These are phyloP conservation scores for Botrytis sinoallii DNA, from an alignment of 2,329 filamentous ascomycete genomes.

Conservation along the genomic window DNA sequence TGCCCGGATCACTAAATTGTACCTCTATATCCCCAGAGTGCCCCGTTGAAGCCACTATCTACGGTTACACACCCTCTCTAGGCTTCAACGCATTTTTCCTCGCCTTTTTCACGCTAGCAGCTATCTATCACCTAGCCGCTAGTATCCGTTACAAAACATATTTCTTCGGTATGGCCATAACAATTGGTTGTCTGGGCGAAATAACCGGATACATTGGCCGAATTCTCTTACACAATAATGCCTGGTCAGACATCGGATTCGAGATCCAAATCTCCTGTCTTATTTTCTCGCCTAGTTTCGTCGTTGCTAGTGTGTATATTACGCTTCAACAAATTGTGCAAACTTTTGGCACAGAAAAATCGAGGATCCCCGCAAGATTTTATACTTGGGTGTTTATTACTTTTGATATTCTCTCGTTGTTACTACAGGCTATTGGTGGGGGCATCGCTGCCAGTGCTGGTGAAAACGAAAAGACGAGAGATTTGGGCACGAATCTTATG, in stretches of 20 bases:
- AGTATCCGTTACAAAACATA: constrained; percentile 52
- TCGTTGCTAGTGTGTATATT: constrained; percentile 60
- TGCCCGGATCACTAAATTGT: constrained; percentile 26
- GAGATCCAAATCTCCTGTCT: constrained; percentile 49
- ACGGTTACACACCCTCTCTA: constrained; percentile 54
- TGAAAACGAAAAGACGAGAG: constrained; percentile 17
- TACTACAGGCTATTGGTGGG: constrained; percentile 58
- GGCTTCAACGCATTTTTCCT: constrained; percentile 55
- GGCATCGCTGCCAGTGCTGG: constrained; percentile 43
- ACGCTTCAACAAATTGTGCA: constrained; percentile 43
- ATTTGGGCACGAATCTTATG: constrained; percentile 38
- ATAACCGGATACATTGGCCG: constrained; percentile 56
- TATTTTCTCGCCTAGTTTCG: constrained; percentile 44
- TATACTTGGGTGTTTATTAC: constrained; percentile 57
- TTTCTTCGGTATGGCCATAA: constrained; percentile 48
- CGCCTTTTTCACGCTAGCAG: constrained; percentile 46
- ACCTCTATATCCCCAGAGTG: constrained; percentile 33
- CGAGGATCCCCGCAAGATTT: constrained; percentile 40
- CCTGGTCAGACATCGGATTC: constrained; percentile 44
- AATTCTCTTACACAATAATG: constrained; percentile 48
- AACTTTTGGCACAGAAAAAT: constrained; percentile 24
- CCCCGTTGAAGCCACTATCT: constrained; percentile 33
- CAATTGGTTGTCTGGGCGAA: constrained; percentile 49
- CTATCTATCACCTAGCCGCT: constrained; percentile 43
- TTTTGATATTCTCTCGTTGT: constrained; percentile 54